Conservation (phyloP, 441 rosid genomes). For the Adansonia gregorii region DNA sequence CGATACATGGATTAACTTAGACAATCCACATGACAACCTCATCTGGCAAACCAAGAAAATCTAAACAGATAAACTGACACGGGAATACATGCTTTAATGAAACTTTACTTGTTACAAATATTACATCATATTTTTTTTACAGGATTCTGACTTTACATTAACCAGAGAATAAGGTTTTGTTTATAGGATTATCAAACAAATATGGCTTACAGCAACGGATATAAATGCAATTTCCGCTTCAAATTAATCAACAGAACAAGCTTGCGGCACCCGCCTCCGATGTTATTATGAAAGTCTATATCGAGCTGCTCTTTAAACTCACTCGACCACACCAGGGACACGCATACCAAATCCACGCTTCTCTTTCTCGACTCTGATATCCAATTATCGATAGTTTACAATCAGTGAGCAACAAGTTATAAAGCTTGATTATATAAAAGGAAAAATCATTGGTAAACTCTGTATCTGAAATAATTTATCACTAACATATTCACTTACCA, state of each 20-base stretch:
- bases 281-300: neutral
- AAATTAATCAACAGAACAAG: neutral
- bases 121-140: neutral
- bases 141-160: neutral
- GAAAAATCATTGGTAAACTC: neutral
- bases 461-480: neutral
- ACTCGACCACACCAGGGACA: conserved; percentile 25
- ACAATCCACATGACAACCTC: neutral
- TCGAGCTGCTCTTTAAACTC: neutral
- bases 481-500: neutral
- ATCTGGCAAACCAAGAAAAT: neutral
- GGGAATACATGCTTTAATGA: neutral
- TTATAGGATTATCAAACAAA: conserved; percentile 3
- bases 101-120: neutral
- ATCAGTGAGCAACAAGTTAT: neutral
- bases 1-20: too few species aligned
- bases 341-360: conserved; percentile 51
- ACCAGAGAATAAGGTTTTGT: neutral
- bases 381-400: neutral
- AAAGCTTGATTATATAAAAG: neutral
- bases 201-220: neutral
- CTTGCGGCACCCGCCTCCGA: neutral
- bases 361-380: conserved; percentile 42
- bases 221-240: neutral
- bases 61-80: neutral